A percentile compares a stretch with the other conserved stretches of the same genome.
Evolutionary conservation across 805 yeast genomes (phyloP).

Genomic region (Danielia oregonensis): DNA sequence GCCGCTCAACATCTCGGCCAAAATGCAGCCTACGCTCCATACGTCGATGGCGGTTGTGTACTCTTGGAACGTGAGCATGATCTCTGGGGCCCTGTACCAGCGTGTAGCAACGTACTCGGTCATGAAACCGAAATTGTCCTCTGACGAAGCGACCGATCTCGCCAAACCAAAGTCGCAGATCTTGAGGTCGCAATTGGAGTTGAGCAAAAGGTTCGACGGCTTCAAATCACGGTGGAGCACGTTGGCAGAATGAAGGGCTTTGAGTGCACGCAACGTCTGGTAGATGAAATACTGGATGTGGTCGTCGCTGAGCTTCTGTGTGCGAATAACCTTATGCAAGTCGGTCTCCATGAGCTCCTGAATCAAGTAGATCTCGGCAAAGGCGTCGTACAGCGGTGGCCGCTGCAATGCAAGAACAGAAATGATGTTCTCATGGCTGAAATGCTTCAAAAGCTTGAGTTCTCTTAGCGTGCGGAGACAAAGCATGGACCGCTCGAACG

Average conservation of each 20-base stretch:
- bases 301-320: constrained; percentile 83
- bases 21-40: constrained; percentile 95
- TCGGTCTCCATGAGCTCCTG: constrained; percentile 90
- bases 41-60: constrained; percentile 94
- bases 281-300: constrained; percentile 92
- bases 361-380: constrained; percentile 83
- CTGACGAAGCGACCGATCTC: constrained; percentile 55
- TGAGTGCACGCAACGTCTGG: constrained; percentile 85
- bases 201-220: constrained; percentile 81
- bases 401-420: constrained; percentile 85
- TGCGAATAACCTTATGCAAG: constrained; percentile 72
- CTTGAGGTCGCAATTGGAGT: constrained; percentile 90
- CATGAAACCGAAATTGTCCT: constrained; percentile 75
- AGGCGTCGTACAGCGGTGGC: constrained; percentile 70
- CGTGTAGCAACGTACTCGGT: constrained; percentile 97
- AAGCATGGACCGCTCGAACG: constrained; percentile 85
- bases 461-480: constrained; percentile 88
- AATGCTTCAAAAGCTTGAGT: constrained; percentile 81
- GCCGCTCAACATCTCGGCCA: constrained; percentile 86
- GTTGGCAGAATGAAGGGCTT: constrained; percentile 90
- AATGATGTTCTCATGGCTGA: constrained; percentile 91
- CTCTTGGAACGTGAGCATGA: constrained; percentile 90
- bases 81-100: constrained; percentile 98
- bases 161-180: constrained; percentile 95
- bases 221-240: constrained; percentile 91